Evolutionary conservation across 2,329 filamentous ascomycete genomes (phyloP).

Genomic region (Ophiostoma populinum): DNA sequence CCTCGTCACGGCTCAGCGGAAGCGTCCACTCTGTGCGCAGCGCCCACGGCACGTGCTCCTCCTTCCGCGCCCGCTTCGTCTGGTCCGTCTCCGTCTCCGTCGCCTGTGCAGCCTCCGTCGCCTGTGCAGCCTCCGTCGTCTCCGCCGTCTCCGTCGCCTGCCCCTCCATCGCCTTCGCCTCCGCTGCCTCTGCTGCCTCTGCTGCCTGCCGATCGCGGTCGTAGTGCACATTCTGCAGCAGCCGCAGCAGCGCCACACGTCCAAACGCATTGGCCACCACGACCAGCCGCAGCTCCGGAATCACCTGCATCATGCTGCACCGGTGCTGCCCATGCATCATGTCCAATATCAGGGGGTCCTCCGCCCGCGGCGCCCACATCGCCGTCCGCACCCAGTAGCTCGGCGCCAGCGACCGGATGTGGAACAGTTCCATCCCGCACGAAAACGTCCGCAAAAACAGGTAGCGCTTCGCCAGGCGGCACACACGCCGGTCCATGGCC

Average conservation of each 20-base stretch:
- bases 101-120: too few relatives aligned
- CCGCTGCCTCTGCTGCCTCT: too few relatives aligned
- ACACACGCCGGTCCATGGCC: slow-evolving; percentile 4
- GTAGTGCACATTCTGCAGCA: slow-evolving; percentile 39
- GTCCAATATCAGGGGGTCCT: slow-evolving; percentile 17
- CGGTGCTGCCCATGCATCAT: slow-evolving; percentile 21
- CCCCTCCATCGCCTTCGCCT: too few relatives aligned
- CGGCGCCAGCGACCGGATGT: neutral
- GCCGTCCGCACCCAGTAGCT: neutral
- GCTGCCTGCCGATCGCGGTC: too few relatives aligned
- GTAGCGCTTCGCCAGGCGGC: neutral
- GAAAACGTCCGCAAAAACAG: neutral
- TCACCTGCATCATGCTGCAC: slow-evolving; percentile 43
- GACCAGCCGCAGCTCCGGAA: slow-evolving; percentile 55
- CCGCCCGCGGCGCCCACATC: too few relatives aligned
- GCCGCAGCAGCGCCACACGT: slow-evolving; percentile 40
- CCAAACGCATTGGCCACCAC: slow-evolving; percentile 51
- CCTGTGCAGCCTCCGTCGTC: too few relatives aligned
- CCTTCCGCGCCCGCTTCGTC: too few relatives aligned
- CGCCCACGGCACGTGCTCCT: slow-evolving; percentile 13
- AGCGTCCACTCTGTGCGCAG: slow-evolving; percentile 38
- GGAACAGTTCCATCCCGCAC: neutral
- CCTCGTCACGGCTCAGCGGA: slow-evolving; percentile 30
- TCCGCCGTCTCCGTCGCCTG: too few relatives aligned
- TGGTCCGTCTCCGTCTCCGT: too few relatives aligned